Conservation (phyloP, 2,329 filamentous ascomycete genomes). For the Podosphaera xanthii region DNA sequence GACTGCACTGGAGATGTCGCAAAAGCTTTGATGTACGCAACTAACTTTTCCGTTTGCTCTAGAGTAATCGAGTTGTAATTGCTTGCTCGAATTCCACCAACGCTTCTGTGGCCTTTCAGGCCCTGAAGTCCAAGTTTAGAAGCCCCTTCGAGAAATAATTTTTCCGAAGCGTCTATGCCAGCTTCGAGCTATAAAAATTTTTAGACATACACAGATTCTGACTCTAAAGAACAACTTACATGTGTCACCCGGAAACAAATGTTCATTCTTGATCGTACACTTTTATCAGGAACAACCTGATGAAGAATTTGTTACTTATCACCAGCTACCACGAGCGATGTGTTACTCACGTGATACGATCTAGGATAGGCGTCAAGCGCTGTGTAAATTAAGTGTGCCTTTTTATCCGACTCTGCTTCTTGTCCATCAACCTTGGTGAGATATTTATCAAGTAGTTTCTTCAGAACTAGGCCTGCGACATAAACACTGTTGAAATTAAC, state of each 20-base stretch:
- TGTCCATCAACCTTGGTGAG: conserved; percentile 54
- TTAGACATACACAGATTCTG: conserved; percentile 1
- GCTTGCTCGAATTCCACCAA: conserved; percentile 66
- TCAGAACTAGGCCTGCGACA: conserved; percentile 72
- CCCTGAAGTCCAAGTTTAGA: conserved; percentile 48
- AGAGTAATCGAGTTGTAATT: conserved; percentile 75
- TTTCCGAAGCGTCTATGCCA: conserved; percentile 42
- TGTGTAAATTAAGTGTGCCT: conserved; percentile 54
- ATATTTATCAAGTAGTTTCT: conserved; percentile 43
- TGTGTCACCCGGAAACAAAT: conserved; percentile 62
- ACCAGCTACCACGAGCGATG: background rate
- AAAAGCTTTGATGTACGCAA: conserved; percentile 34
- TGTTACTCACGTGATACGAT: conserved; percentile 32
- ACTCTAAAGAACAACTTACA: conserved; percentile 12
- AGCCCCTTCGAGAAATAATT: conserved; percentile 54
- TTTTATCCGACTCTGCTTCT: conserved; percentile 47
- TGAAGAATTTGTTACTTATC: background rate
- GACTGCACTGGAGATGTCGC: conserved; percentile 14
- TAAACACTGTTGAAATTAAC: conserved; percentile 38
- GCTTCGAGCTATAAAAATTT: conserved; percentile 20
- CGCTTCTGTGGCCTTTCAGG: conserved; percentile 69
- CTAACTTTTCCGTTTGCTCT: conserved; percentile 21
- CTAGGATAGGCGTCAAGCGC: conserved; percentile 51
- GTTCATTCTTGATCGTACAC: conserved; percentile 72
- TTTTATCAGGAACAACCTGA: conserved; percentile 47